Conservation (phyloP, 169 alveolate species). For the Cytauxzoon felis region DNA sequence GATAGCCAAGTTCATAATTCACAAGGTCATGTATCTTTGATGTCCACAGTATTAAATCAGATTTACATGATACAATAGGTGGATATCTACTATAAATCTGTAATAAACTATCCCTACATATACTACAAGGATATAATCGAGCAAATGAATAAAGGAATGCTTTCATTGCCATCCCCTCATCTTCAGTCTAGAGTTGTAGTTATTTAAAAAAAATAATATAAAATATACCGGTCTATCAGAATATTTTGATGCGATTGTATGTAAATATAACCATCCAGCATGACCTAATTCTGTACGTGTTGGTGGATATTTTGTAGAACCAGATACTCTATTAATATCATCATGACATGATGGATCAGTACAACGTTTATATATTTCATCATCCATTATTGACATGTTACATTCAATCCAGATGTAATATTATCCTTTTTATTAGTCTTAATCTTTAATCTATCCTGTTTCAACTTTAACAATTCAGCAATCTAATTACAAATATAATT, state of each 20-base stretch:
- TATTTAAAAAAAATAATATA: background rate
- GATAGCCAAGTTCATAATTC: constrained; percentile 66
- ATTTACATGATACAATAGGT: constrained; percentile 54
- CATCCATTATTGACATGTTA: background rate
- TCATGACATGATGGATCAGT: constrained; percentile 55
- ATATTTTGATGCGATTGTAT: constrained; percentile 76
- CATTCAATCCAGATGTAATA: constrained; percentile 1
- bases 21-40: constrained; percentile 74
- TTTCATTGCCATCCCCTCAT: constrained; percentile 46
- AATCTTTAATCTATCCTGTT: background rate
- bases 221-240: constrained; percentile 72
- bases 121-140: constrained; percentile 75
- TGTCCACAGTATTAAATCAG: constrained; percentile 66
- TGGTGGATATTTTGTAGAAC: constrained; percentile 61
- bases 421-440: background rate
- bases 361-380: constrained; percentile 52
- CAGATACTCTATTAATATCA: background rate
- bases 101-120: constrained; percentile 72
- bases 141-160: constrained; percentile 74
- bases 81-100: constrained; percentile 60
- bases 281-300: constrained; percentile 77
- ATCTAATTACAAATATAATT: too few species aligned
- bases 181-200: constrained; percentile 20
- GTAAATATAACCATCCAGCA: constrained; percentile 79
- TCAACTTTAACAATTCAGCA: background rate